Conservation (phyloP, 345 rosid genomes). For the Viola odorata region DNA sequence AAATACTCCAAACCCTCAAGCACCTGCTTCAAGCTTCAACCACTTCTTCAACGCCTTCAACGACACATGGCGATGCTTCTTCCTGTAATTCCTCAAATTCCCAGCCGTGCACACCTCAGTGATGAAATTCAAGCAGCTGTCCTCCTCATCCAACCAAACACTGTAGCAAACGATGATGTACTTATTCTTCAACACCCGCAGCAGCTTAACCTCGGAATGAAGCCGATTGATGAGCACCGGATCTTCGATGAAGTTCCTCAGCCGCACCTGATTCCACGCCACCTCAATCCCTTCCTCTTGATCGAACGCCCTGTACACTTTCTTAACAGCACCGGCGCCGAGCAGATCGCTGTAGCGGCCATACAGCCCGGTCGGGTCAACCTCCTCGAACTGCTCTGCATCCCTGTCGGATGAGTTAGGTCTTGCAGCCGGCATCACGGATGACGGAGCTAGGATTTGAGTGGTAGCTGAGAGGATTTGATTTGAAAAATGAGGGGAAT, state of each 20-base stretch:
- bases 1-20: conserved; percentile 58
- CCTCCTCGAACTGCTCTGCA: conserved; percentile 48
- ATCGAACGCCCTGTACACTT: conserved; percentile 69
- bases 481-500: too few species aligned
- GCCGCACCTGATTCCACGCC: conserved; percentile 67
- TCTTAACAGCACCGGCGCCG: conserved; percentile 61
- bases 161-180: conserved; percentile 56
- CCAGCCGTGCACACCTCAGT: conserved; percentile 73
- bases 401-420: conserved; percentile 32
- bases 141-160: conserved; percentile 50
- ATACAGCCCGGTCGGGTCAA: conserved; percentile 57
- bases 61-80: conserved; percentile 64
- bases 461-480: too few species aligned
- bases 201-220: conserved; percentile 55
- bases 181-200: conserved; percentile 49
- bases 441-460: too few species aligned
- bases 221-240: conserved; percentile 47
- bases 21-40: conserved; percentile 59
- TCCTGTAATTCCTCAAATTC: conserved; percentile 54
- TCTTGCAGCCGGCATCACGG: conserved; percentile 46
- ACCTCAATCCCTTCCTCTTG: conserved; percentile 74
- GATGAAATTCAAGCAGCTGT: conserved; percentile 49
- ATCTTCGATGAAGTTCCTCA: conserved; percentile 44
- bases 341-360: conserved; percentile 56
- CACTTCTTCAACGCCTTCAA: conserved; percentile 66